A percentile compares a stretch with the other conserved stretches of the same genome.
Conservation (phyloP, 352 stramenopile species). For the Aphanomyces astaci region DNA sequence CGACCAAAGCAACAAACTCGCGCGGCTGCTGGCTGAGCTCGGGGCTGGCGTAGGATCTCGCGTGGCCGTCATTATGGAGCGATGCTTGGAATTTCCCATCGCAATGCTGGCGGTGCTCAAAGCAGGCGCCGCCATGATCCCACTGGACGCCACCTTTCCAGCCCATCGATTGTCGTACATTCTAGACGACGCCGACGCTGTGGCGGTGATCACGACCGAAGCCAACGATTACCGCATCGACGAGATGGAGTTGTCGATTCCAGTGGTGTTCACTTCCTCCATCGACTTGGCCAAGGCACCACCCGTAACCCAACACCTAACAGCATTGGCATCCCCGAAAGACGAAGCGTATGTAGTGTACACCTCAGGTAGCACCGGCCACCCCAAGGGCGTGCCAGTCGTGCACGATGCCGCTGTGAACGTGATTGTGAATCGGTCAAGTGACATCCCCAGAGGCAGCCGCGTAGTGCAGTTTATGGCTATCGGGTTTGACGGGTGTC, state of each 20-base stretch:
- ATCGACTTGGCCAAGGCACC: not conserved
- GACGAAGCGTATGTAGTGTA: slow-evolving; percentile 56
- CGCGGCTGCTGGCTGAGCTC: slow-evolving; percentile 26
- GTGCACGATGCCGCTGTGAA: slow-evolving; percentile 29
- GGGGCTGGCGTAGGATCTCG: slow-evolving; percentile 31
- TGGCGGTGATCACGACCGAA: not conserved
- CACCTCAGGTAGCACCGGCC: slow-evolving; percentile 56
- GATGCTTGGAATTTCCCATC: slow-evolving; percentile 87
- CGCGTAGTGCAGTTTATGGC: not conserved
- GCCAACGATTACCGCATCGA: not conserved
- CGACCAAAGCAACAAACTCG: slow-evolving; percentile 25
- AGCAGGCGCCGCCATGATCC: slow-evolving; percentile 90
- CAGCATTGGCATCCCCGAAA: not conserved
- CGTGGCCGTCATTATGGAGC: slow-evolving; percentile 64
- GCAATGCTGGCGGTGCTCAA: slow-evolving; percentile 87
- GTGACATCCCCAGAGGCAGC: not conserved
- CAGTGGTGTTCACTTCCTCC: not conserved
- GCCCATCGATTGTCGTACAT: slow-evolving; percentile 43
- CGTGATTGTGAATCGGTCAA: not conserved
- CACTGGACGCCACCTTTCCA: slow-evolving; percentile 45
- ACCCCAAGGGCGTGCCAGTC: slow-evolving; percentile 64
- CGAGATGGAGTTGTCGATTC: not conserved
- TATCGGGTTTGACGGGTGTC: not conserved
- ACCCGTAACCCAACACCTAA: slow-evolving; percentile 1
- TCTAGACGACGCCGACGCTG: slow-evolving; percentile 34